Evolutionary conservation across 371 early-diverging fungal species (phyloP), one percentile per base, ranked within the genome.

Genomic region (Circinella umbellata): DNA sequence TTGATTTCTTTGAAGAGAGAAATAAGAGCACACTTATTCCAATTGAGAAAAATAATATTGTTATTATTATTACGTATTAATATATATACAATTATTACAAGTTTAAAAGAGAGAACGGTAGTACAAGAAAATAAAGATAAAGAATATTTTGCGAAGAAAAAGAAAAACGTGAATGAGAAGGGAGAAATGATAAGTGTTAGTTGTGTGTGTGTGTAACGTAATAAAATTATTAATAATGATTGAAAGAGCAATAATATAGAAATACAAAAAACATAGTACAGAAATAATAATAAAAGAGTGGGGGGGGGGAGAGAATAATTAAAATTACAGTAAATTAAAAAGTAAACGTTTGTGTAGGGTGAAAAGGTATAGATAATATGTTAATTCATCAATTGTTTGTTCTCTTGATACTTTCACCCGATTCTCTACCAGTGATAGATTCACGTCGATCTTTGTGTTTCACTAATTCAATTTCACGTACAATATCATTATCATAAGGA

Each of bases 401-500:
- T 5, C 13, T 57, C 51, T 51, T 51, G 17, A n/a, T 15, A n/a
- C 51, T 57, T 11, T 27, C 57, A 27, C 57, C 57, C 18, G 57
- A 27, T 34, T 57, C 57, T 57, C 57, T 57, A 8, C 57, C 62
- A 48, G 20, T 34, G 8, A 57, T 7, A 3, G 57, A 57, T 57
- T 69, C 69, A n/a, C 48, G 47, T 18, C 72, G 67, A 4, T 68
- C 68, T 38, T 68, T 61, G 13, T 61, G 61, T 4, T 36, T 66
- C 11, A 81, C 76, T 54, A 84, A 42, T 63, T 83, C 84, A 13
- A 82, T 80, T 73, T 92, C 92, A 14, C 86, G 87, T 10, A 90
- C 78, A 20, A 92, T 86, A 66, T 89, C 91, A 37, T 88, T 86
- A 69, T 92, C 92, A 14, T 83, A 81, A 4, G 92, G 92, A 55